Evolutionary conservation across 192 early-diverging fungal genomes (phyloP), one percentile per base, ranked within the genome.

Genomic region (Entomortierella beljakovae): DNA sequence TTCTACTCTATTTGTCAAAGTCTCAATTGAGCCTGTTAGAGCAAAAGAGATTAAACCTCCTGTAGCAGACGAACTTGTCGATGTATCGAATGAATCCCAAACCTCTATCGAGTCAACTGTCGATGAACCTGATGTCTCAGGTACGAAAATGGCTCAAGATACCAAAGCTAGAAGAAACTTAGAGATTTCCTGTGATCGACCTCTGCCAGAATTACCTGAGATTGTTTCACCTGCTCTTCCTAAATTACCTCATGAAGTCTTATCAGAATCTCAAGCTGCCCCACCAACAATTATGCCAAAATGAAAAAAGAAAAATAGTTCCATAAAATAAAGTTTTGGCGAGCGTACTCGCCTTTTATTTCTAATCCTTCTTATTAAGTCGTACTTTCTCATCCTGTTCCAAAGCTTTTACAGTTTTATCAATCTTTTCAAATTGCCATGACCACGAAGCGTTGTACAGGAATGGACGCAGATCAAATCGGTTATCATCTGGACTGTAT

Each of bases 401-500:
- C 18, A 79, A 11, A 4, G 55, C 75, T 23, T 34, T 31, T 6
- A 79, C 75, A 1, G 75, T 79, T 5, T 43, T 48, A 35, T 99
- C 98, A 66, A 99, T 94, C 34, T 83, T 66, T 9, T 82, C 64
- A 80, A 99, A 99, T 85, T 99, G 98, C 95, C 95, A 98, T 0
- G 83, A 84, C 97, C 97, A 99, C 4, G 81, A 57, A 2, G 95
- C 81, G 72, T 97, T 93, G 80, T 99, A 99, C 25, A 99, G 86
- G 83, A 99, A 98, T 31, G 94, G 98, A 2, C 98, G 87, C 64
- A 98, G 72, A 69, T 99, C 98, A 76, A 96, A 99, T 37, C 98
- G 91, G 73, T 99, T 99, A 77, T 99, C 97, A 65, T 99, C 98
- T 3, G 97, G 95, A 56, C 93, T 93, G 76, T 99, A 99, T 0